Conservation (phyloP, 495 filamentous ascomycete species). For the Aspergillus leporis region DNA sequence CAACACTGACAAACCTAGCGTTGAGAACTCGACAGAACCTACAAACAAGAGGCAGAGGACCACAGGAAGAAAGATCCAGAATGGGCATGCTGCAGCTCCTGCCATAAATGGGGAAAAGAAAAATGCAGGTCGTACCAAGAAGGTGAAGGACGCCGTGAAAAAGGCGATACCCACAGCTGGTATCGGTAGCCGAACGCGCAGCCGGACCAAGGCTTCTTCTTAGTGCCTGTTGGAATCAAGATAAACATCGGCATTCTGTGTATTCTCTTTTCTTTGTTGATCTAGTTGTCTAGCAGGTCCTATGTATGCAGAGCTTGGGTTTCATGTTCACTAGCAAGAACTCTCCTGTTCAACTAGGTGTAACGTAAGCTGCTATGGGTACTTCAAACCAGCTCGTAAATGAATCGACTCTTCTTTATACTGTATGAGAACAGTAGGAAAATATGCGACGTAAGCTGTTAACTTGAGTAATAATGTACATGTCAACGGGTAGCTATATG, state of each 20-base stretch:
- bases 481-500: too few relatives aligned
- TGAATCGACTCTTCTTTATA: background rate
- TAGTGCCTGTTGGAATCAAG: background rate
- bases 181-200: constrained; percentile 44
- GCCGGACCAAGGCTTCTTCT: constrained; percentile 37
- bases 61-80: constrained; percentile 13
- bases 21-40: constrained; percentile 20
- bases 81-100: constrained; percentile 18
- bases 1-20: constrained; percentile 16
- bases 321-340: background rate
- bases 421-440: background rate
- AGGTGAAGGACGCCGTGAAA: constrained; percentile 34
- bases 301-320: background rate
- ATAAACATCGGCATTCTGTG: background rate
- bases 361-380: background rate
- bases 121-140: constrained; percentile 36
- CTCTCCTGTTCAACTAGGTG: background rate
- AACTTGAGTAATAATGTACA: too few relatives aligned
- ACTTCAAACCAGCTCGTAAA: too few relatives aligned
- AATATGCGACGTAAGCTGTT: background rate
- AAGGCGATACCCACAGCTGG: constrained; percentile 36
- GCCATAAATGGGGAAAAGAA: constrained; percentile 25
- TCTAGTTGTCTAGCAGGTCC: background rate
- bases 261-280: background rate
- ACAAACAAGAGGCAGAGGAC: constrained; percentile 35